Evolutionary conservation across 371 early-diverging fungal species (phyloP).

Genomic region (Nosema granulosis): DNA sequence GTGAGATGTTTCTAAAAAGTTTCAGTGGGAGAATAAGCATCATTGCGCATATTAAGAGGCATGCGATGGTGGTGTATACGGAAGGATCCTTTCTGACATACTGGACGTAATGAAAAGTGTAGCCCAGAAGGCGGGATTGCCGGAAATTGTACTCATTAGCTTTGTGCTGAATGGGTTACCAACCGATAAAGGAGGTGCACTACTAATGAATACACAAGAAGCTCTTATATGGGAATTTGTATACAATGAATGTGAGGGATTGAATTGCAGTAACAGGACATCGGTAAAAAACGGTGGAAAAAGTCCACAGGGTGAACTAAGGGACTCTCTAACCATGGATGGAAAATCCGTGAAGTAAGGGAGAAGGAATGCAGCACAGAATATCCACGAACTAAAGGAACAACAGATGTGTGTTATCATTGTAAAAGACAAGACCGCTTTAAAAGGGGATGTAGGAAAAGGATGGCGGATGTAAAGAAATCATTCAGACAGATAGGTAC

Average conservation of each 20-base stretch:
- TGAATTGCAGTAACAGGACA: constrained; percentile 5
- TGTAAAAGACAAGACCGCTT: neutral
- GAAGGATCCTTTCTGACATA: neutral
- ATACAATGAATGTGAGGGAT: neutral
- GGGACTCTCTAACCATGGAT: too few relatives aligned
- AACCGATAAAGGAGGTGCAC: neutral
- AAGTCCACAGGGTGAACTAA: too few relatives aligned
- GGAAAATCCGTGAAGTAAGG: too few relatives aligned
- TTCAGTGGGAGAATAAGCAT: too few relatives aligned
- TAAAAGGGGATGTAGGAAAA: neutral
- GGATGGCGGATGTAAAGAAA: neutral
- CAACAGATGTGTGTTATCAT: neutral
- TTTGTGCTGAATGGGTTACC: neutral
- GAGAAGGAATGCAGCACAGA: neutral
- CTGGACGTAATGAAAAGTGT: neutral
- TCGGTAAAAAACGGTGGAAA: too few relatives aligned
- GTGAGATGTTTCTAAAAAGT: too few relatives aligned
- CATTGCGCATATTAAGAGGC: too few relatives aligned
- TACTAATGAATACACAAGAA: neutral
- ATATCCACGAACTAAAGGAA: neutral
- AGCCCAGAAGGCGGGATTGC: neutral
- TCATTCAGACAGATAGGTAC: too few relatives aligned
- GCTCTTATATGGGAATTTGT: neutral
- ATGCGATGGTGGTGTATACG: neutral
- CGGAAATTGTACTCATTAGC: neutral